Evolutionary conservation across 768 basidiomycete species (phyloP).

Genomic region (Daedaleopsis nitida): DNA sequence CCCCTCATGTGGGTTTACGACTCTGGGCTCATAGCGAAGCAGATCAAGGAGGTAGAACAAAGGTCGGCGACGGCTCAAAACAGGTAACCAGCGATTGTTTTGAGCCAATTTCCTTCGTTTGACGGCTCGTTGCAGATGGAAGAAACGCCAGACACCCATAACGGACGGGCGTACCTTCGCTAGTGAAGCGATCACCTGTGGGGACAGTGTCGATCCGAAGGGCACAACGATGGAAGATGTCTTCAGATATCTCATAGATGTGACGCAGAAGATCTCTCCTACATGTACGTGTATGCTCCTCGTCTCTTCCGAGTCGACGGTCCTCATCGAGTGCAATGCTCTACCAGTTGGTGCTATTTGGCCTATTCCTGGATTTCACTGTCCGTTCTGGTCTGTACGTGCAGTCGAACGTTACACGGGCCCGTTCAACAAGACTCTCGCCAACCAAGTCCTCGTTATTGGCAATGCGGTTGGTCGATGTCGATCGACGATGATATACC

Average conservation of each 20-base stretch:
- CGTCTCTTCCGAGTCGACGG: too few relatives aligned
- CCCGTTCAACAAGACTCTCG: constrained; percentile 18
- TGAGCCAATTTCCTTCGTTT: too few relatives aligned
- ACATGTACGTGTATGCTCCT: not conserved
- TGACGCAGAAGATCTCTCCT: not conserved
- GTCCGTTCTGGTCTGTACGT: constrained; percentile 5
- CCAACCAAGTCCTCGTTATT: constrained; percentile 13
- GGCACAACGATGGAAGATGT: not conserved
- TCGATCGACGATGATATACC: too few relatives aligned
- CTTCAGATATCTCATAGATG: not conserved
- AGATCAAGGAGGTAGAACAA: too few relatives aligned
- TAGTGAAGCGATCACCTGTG: not conserved
- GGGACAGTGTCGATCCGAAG: not conserved
- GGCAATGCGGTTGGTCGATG: constrained; percentile 15
- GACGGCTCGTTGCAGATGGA: too few relatives aligned
- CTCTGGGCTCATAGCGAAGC: too few relatives aligned
- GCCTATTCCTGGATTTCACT: not conserved
- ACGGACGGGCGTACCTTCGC: not conserved
- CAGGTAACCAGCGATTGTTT: too few relatives aligned
- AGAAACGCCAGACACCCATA: not conserved
- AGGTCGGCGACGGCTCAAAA: too few relatives aligned
- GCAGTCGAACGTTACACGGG: constrained; percentile 17
- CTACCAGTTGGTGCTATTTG: not conserved
- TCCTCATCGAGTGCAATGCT: too few relatives aligned
- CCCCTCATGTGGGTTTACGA: too few relatives aligned